These are phyloP conservation scores for Saturnispora mendoncae DNA, from an alignment of 805 yeast species.

Conservation along the genomic window DNA sequence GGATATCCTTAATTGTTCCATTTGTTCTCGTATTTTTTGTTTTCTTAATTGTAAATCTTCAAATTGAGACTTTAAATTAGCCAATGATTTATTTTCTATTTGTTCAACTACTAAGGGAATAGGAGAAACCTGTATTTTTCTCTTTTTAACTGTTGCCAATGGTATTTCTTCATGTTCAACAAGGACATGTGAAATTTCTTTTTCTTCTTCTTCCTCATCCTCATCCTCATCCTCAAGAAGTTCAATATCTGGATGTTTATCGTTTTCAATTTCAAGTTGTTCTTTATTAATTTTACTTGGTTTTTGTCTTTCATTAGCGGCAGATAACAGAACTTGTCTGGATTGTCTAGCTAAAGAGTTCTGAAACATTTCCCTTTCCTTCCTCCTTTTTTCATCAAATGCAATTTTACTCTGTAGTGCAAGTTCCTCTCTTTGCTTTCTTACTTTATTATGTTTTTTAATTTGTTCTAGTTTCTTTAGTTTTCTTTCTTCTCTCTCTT, in stretches of 20 bases:
- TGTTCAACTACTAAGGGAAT: too few relatives aligned
- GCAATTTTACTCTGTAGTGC: background rate
- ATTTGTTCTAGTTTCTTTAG: background rate
- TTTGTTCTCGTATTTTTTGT: too few relatives aligned
- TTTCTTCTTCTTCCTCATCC: background rate
- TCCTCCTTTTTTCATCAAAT: constrained; percentile 3
- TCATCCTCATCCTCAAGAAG: background rate
- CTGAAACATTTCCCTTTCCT: background rate
- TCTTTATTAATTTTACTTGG: background rate
- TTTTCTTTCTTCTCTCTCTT: background rate
- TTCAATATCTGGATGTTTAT: too few relatives aligned
- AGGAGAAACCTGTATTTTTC: background rate
- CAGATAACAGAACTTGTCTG: background rate
- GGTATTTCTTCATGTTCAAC: too few relatives aligned
- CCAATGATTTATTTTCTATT: too few relatives aligned
- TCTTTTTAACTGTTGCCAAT: background rate
- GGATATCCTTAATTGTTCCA: too few relatives aligned
- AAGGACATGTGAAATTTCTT: background rate
- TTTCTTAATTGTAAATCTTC: too few relatives aligned
- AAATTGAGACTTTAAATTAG: too few relatives aligned
- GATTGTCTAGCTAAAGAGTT: background rate
- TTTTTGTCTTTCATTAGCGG: background rate
- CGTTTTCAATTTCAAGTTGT: background rate
- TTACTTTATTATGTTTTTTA: background rate
- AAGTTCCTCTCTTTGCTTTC: background rate